A percentile compares a stretch with the other conserved stretches of the same genome.
Evolutionary conservation across 805 yeast genomes (phyloP).

Genomic region (Candida patagonica): DNA sequence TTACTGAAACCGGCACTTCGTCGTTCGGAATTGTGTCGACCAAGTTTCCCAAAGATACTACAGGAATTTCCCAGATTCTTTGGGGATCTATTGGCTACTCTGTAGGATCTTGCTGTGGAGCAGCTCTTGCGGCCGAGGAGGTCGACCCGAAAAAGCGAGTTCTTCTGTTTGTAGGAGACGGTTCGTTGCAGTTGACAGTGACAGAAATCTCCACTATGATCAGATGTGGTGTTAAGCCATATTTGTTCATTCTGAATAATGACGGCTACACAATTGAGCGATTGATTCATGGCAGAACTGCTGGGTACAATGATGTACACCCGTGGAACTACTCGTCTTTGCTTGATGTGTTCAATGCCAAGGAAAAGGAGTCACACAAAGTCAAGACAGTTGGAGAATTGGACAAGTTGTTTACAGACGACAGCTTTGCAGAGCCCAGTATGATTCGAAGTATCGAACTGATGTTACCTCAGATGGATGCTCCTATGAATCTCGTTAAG

Average conservation of each 20-base stretch:
- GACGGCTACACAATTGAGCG: constrained; percentile 62
- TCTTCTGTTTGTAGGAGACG: constrained; percentile 56
- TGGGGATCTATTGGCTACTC: constrained; percentile 65
- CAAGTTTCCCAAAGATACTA: constrained; percentile 40
- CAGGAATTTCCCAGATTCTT: constrained; percentile 51
- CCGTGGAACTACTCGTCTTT: constrained; percentile 47
- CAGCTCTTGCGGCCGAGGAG: constrained; percentile 49
- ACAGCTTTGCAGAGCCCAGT: constrained; percentile 33
- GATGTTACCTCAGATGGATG: constrained; percentile 51
- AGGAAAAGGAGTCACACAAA: constrained; percentile 31
- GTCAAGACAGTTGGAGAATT: constrained; percentile 43
- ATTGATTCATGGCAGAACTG: constrained; percentile 46
- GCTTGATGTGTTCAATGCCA: constrained; percentile 48
- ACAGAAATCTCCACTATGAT: constrained; percentile 56
- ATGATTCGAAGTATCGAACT: constrained; percentile 48
- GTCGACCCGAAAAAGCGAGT: constrained; percentile 39
- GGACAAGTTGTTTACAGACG: constrained; percentile 33
- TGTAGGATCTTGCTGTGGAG: constrained; percentile 56
- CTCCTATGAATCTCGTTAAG: constrained; percentile 50
- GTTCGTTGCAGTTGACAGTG: constrained; percentile 58
- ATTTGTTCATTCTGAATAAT: constrained; percentile 51
- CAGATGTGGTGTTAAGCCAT: constrained; percentile 46
- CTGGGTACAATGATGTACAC: constrained; percentile 52
- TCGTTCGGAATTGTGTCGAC: constrained; percentile 53
- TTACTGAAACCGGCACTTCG: constrained; percentile 60